Evolutionary conservation across 2,329 filamentous ascomycete genomes (phyloP).

Genomic region (Aspergillus awamori): DNA sequence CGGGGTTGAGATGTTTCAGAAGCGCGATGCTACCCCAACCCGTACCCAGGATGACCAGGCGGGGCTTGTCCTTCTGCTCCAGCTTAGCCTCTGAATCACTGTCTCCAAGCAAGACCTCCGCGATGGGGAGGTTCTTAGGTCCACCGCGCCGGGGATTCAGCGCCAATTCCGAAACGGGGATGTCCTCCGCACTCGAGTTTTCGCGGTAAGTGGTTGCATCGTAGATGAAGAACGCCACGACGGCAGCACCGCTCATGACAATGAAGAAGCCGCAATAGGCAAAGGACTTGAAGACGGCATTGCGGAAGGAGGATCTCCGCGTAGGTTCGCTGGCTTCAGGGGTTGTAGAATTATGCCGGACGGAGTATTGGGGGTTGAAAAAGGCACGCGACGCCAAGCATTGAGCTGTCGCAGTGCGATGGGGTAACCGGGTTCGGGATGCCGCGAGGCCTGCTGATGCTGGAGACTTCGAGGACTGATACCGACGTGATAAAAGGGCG

Average conservation of each 20-base stretch:
- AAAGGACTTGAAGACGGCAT: conserved; percentile 69
- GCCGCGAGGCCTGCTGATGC: conserved; percentile 17
- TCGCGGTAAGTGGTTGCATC: conserved; percentile 90
- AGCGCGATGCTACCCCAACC: conserved; percentile 95
- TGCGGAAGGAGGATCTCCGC: conserved; percentile 40
- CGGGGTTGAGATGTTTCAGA: conserved; percentile 83
- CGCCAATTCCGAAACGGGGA: conserved; percentile 81
- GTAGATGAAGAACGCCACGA: conserved; percentile 88
- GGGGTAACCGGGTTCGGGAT: conserved; percentile 24
- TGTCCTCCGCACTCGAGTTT: conserved; percentile 66
- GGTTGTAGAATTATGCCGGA: conserved; percentile 38
- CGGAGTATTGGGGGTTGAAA: conserved; percentile 25
- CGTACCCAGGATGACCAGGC: conserved; percentile 86
- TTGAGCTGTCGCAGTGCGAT: conserved; percentile 26
- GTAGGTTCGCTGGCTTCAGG: conserved; percentile 24
- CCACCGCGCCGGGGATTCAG: conserved; percentile 80
- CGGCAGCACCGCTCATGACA: conserved; percentile 66
- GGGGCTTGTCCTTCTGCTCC: conserved; percentile 81
- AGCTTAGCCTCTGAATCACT: conserved; percentile 74
- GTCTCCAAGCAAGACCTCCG: conserved; percentile 85
- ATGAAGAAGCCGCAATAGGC: conserved; percentile 76
- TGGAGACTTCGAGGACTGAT: conserved; percentile 21
- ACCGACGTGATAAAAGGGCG: conserved; percentile 25
- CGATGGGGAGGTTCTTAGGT: conserved; percentile 92
- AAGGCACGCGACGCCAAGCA: conserved; percentile 27